These are phyloP conservation scores for Favolaschia claudopus DNA, from an alignment of 768 basidiomycete genomes.

Conservation along the genomic window DNA sequence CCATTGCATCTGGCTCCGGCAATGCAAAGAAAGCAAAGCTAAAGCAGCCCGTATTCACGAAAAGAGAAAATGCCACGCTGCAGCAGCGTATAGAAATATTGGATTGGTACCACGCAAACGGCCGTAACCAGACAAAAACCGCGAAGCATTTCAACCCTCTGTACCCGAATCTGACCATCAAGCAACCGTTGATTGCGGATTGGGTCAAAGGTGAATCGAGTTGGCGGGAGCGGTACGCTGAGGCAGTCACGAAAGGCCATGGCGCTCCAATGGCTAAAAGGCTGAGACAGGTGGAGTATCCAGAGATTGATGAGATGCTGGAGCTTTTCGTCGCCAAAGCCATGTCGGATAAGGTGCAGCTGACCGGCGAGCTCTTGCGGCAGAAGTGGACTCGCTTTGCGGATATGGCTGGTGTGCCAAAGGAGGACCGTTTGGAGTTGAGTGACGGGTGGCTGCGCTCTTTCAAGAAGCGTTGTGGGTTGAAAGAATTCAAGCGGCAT, in stretches of 20 bases:
- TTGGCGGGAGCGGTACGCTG: conserved; percentile 29
- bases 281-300: conserved; percentile 36
- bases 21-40: no score
- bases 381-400: conserved; percentile 46
- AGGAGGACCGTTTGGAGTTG: conserved; percentile 40
- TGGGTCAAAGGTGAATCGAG: conserved; percentile 39
- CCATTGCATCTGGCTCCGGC: no score
- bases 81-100: conserved; percentile 37
- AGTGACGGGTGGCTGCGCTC: conserved; percentile 44
- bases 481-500: conserved; percentile 38
- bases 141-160: conserved; percentile 30
- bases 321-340: conserved; percentile 45
- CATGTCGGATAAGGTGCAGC: conserved; percentile 34
- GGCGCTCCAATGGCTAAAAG: conserved; percentile 29
- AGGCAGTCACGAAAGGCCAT: neutral
- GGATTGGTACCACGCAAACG: conserved; percentile 35
- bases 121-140: conserved; percentile 32
- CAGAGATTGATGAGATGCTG: conserved; percentile 43
- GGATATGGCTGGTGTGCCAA: conserved; percentile 36
- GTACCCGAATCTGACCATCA: conserved; percentile 38
- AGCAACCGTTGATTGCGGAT: conserved; percentile 31
- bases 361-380: conserved; percentile 42
- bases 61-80: conserved; percentile 31
- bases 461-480: conserved; percentile 34
- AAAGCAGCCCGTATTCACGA: conserved; percentile 7